Evolutionary conservation across 2,329 filamentous ascomycete species (phyloP).

Genomic region (Ophiostoma sp.): DNA sequence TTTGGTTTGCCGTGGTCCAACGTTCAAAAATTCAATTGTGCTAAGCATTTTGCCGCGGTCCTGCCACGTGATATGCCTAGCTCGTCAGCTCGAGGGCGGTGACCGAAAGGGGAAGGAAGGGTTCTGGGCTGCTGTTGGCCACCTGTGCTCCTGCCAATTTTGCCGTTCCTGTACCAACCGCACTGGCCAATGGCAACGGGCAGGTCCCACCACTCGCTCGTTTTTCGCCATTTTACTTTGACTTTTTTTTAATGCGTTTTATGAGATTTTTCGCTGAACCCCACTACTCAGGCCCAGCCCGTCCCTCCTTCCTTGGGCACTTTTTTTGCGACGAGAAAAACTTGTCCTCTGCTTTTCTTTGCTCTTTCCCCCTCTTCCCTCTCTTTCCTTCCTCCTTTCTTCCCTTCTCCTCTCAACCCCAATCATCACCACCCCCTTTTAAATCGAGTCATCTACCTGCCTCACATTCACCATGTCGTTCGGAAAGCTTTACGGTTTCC

Average conservation of each 20-base stretch:
- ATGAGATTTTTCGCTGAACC: constrained; percentile 25
- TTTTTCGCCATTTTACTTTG: constrained; percentile 9
- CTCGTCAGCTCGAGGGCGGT: neutral
- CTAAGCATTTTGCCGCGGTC: constrained; percentile 17
- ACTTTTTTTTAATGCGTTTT: constrained; percentile 17
- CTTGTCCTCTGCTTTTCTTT: constrained; percentile 23
- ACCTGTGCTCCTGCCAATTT: neutral
- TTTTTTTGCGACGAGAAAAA: constrained; percentile 30
- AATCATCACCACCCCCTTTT: constrained; percentile 32
- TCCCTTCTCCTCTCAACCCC: constrained; percentile 27
- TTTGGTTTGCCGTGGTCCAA: constrained; percentile 2
- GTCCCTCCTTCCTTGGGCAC: constrained; percentile 23
- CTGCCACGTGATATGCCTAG: neutral
- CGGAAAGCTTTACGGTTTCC: constrained; percentile 91
- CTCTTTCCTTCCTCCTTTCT: neutral
- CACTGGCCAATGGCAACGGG: constrained; percentile 7
- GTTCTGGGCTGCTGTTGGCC: neutral
- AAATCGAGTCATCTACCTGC: constrained; percentile 30
- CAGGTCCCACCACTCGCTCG: constrained; percentile 17
- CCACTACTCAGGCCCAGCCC: constrained; percentile 23
- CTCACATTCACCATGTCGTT: constrained; percentile 75
- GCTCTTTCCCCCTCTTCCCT: constrained; percentile 1
- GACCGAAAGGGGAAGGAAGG: neutral
- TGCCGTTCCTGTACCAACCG: constrained; percentile 6
- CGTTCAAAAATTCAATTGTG: constrained; percentile 27